Conservation (phyloP, 371 early-diverging fungal genomes). For the Dentiscutata heterogama region DNA sequence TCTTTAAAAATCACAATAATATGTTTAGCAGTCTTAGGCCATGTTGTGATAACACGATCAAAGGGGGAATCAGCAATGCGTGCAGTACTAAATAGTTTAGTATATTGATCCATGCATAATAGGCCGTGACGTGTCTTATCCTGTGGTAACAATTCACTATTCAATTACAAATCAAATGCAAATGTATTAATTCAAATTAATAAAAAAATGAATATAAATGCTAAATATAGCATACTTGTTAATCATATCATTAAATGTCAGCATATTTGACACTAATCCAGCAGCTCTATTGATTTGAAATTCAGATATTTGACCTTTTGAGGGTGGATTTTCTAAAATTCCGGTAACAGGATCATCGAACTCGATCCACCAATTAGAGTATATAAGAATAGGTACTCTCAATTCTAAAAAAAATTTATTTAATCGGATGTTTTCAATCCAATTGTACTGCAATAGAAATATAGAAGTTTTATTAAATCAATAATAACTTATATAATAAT, state of each 20-base stretch:
- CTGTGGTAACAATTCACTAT: slow-evolving; percentile 69
- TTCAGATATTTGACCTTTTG: slow-evolving; percentile 66
- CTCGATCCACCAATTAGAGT: slow-evolving; percentile 90
- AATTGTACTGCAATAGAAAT: slow-evolving; percentile 62
- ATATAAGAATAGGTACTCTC: slow-evolving; percentile 83
- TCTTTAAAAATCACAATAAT: slow-evolving; percentile 85
- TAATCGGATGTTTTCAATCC: slow-evolving; percentile 93
- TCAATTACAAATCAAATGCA: background rate
- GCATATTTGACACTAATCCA: slow-evolving; percentile 71
- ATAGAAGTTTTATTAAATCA: background rate
- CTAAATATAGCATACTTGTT: slow-evolving; percentile 60
- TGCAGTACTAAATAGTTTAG: slow-evolving; percentile 83
- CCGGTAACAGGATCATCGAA: slow-evolving; percentile 68
- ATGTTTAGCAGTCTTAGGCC: slow-evolving; percentile 79
- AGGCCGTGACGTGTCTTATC: slow-evolving; percentile 78
- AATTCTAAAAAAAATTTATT: slow-evolving; percentile 90
- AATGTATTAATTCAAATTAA: background rate
- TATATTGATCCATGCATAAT: slow-evolving; percentile 93
- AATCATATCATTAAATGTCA: slow-evolving; percentile 79
- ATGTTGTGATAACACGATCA: slow-evolving; percentile 76
- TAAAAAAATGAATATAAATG: background rate
- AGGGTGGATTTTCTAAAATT: slow-evolving; percentile 50
- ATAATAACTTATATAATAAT: background rate
- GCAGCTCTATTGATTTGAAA: slow-evolving; percentile 85
- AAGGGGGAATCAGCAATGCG: slow-evolving; percentile 76